Evolutionary conservation across 2,329 filamentous ascomycete species (phyloP), one percentile per base, ranked within the genome.

Genomic region (Ophiocordyceps robertsii): DNA sequence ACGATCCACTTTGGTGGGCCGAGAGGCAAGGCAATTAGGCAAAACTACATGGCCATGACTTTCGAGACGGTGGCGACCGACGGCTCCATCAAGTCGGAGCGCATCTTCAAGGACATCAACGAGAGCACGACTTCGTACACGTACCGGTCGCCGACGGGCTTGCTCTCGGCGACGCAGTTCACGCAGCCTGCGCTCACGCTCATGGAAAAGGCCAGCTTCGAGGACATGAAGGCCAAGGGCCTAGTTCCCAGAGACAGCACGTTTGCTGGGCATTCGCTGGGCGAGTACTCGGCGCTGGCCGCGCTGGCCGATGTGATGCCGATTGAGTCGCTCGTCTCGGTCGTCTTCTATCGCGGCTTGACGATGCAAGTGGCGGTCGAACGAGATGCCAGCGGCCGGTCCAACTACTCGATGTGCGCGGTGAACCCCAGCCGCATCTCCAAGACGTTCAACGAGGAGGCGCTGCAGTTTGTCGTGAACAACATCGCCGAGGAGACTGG

Each of bases 41-140:
- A 95, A 59, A 98, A 98, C 67, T 98, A 98, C 72, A 96, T 96
- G 84, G 82, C 90, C 46, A 98, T 98, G 92, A 96, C 90, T 39
- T 98, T 96, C 65, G 92, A 98, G 70, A 93, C 90, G n/a, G 88
- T 98, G 42, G 84, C 83, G 45, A 70, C 85, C 2, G 92, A 98
- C 61, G 92, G 92, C 24, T 78, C 78, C 31, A 88, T 95, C 69
- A 96, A 95, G 67, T 95, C 92, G 0, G 92, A 98, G 73, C 94
- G 90, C 68, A 98, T 98, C 60, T 98, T 98, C 77, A 96, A 98
- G 72, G 89, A 94, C 56, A 89, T 98, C 55, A 77, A 83, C 56
- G 92, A 96, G 67, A 82, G 74, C 59, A 96, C 90, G 2, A 85
- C 84, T 6, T 96, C 85, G 0, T 98, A 98, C 73, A 98, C 92